These are phyloP conservation scores for Cyclotella baltica DNA, from an alignment of 108 stramenopile genomes.

Conservation along the genomic window DNA sequence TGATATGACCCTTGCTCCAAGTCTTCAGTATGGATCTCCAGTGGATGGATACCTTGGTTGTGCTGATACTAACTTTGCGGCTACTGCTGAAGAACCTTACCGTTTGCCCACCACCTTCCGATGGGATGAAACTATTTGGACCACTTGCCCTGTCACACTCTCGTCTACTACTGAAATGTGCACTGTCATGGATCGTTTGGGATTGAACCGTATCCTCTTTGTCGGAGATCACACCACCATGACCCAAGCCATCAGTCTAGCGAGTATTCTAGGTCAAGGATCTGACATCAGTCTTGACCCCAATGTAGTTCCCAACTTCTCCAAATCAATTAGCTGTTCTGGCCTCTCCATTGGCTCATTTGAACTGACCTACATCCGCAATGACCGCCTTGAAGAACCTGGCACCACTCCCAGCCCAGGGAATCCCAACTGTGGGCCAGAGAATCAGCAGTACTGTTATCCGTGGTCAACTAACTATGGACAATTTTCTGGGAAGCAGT, in stretches of 20 bases:
- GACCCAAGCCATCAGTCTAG: slow-evolving; percentile 47
- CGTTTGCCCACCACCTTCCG: slow-evolving; percentile 39
- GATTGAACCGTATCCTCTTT: slow-evolving; percentile 44
- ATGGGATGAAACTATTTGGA: slow-evolving; percentile 46
- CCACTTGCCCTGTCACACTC: slow-evolving; percentile 41
- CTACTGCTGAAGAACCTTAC: slow-evolving; percentile 43
- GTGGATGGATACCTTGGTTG: slow-evolving; percentile 51
- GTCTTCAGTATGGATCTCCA: slow-evolving; percentile 28
- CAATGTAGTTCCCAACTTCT: slow-evolving; percentile 45
- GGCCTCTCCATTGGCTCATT: slow-evolving; percentile 26
- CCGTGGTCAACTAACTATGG: slow-evolving; percentile 39
- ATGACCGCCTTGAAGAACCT: slow-evolving; percentile 46
- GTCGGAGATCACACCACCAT: slow-evolving; percentile 52
- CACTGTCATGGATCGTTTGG: slow-evolving; percentile 32
- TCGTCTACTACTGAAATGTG: slow-evolving; percentile 25
- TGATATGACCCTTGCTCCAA: slow-evolving; percentile 30
- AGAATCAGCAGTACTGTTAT: slow-evolving; percentile 44
- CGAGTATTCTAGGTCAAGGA: slow-evolving; percentile 42
- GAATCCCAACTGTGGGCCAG: slow-evolving; percentile 40
- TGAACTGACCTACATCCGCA: slow-evolving; percentile 42
- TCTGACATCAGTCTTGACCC: slow-evolving; percentile 42
- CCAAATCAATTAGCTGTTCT: slow-evolving; percentile 42
- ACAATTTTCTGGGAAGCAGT: slow-evolving; percentile 24
- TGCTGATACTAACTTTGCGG: slow-evolving; percentile 39
- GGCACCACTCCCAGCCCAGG: slow-evolving; percentile 39